Base-by-base conservation (phyloP, 2,329 filamentous ascomycete species). In the Calonectria henricotiae region DNA sequence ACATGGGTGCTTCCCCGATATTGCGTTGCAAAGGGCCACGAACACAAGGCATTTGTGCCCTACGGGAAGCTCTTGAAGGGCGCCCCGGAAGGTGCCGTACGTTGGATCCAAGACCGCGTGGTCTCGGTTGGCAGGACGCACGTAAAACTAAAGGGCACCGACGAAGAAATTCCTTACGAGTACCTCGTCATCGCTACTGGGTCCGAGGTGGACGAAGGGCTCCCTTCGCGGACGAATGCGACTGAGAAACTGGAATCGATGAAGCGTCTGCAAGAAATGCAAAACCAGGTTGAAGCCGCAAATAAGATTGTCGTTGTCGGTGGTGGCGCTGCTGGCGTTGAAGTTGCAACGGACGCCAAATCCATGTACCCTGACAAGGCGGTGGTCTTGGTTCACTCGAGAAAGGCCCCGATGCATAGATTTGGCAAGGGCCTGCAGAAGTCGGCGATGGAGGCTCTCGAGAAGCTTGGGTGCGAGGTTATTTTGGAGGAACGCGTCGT, bases 321-420 rank as follows among this genome's bases (percentile, higher is more conserved):
- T 2, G 89, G 89, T 0, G 90, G 90, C 3, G 89, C 90, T 0
- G 90, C 89, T 0, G 90, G 90, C 1, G 87, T 92, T 0, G 88
- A 92, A 79, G 80, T 91, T 39, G 89, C 89, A 0, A 85, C 88
- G 0, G 90, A 92, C 75, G 86, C 88, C 11, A 90, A 90, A 78
- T 83, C 83, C 5, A 77, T 82, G 11, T 90, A 89, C 72, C 88
- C 89, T 0, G 83, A 86, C 7, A 92, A 92, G 79, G 79, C 81
- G 0, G 86, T 92, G 11, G 85, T 85, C 0, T 77, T 92, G 7
- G 83, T 92, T 0, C 89, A 92, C 77, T 91, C 90, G 1, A 82
- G 89, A 17, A 77, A 80, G 1, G 82, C 81, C 0, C 78, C 91
- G 1, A 86, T 92, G 85, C 84, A 86, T 66, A 82, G 84, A 0